Percentiles rank a stretch among this genome's conserved stretches.
These are phyloP conservation scores for Neurospora sp. DNA, from an alignment of 495 filamentous ascomycete species.

Conservation along the genomic window DNA sequence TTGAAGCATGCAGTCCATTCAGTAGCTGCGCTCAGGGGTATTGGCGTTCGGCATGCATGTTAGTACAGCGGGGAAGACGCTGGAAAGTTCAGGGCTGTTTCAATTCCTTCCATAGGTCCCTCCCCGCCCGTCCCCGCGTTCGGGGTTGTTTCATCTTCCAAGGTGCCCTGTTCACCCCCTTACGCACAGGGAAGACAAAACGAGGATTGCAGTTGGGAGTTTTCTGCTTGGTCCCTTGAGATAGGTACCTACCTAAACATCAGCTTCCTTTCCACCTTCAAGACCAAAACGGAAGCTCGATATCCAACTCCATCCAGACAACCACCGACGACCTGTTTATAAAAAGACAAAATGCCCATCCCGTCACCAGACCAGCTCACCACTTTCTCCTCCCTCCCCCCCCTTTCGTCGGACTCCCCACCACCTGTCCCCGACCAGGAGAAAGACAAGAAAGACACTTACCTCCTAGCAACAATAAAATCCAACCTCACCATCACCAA, in stretches of 20 bases:
- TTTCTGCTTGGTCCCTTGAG: neutral
- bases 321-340: no score
- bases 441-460: conserved; percentile 16
- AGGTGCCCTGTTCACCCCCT: no score
- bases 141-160: no score
- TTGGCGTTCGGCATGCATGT: neutral
- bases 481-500: conserved; percentile 40
- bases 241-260: neutral
- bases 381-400: conserved; percentile 8
- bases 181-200: neutral
- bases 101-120: neutral
- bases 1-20: neutral
- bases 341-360: neutral
- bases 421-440: neutral
- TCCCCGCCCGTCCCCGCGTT: no score
- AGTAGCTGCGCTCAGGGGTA: neutral
- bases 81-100: neutral
- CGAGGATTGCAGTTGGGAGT: neutral
- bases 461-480: conserved; percentile 32
- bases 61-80: neutral
- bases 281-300: no score
- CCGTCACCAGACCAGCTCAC: conserved; percentile 7
- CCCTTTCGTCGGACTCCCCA: neutral
- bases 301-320: no score
- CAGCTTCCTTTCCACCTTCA: neutral